Evolutionary conservation across 225 moss, liverwort and hornwort species (phyloP).

Genomic region (Climacium dendroides): DNA sequence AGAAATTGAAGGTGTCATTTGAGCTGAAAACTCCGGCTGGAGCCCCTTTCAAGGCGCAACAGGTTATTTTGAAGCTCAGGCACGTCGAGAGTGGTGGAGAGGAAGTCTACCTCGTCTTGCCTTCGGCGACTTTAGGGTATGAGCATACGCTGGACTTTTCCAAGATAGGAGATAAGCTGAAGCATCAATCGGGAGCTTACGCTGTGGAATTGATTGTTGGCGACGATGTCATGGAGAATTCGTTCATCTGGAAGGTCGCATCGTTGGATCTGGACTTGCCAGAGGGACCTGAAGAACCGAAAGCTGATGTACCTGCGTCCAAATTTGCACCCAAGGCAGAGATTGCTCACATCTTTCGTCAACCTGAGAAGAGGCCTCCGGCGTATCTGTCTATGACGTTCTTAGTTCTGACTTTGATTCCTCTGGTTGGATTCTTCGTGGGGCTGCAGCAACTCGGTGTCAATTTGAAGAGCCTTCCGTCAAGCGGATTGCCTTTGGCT

Average conservation of each 20-base stretch:
- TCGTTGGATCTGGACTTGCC: slow-evolving; percentile 80
- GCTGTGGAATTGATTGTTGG: slow-evolving; percentile 57
- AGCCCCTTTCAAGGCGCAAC: slow-evolving; percentile 41
- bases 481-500: slow-evolving; percentile 50
- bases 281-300: slow-evolving; percentile 50
- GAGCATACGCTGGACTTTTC: slow-evolving; percentile 72
- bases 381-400: slow-evolving; percentile 60
- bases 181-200: slow-evolving; percentile 69
- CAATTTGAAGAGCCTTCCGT: slow-evolving; percentile 59
- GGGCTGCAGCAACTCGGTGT: slow-evolving; percentile 54
- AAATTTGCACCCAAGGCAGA: slow-evolving; percentile 62
- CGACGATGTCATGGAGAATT: slow-evolving; percentile 81
- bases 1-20: slow-evolving; percentile 61
- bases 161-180: slow-evolving; percentile 61
- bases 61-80: slow-evolving; percentile 50
- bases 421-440: slow-evolving; percentile 60
- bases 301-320: slow-evolving; percentile 1
- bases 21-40: slow-evolving; percentile 48
- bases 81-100: slow-evolving; percentile 56
- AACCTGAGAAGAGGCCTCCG: slow-evolving; percentile 76
- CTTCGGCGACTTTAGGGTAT: slow-evolving; percentile 23
- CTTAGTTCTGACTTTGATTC: slow-evolving; percentile 63
- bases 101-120: slow-evolving; percentile 38
- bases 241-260: slow-evolving; percentile 62
- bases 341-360: slow-evolving; percentile 77